phyloP scores from a whole-genome alignment of 202 grass and related monocot genomes.

The Tripidium arundinaceum region DNA sequence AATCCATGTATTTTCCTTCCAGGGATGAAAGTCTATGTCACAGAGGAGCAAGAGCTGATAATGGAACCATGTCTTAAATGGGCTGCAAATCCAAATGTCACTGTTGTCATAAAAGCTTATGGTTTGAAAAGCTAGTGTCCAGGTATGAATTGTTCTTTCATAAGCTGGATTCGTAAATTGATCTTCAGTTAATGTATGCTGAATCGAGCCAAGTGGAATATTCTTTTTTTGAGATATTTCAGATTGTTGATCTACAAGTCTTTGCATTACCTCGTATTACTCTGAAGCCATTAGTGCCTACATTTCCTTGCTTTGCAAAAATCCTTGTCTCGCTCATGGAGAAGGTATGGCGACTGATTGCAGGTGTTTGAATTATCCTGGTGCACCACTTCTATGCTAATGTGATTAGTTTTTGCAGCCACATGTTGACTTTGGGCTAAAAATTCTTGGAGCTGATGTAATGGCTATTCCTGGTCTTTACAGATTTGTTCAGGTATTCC shows the following conservation, averaged over 20 bases:
- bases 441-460: conserved; percentile 82
- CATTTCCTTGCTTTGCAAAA: conserved; percentile 91
- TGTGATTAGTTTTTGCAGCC: conserved; percentile 64
- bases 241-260: conserved; percentile 95
- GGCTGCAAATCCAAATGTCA: conserved; percentile 95
- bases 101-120: conserved; percentile 67
- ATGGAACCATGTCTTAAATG: conserved; percentile 97
- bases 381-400: conserved; percentile 19
- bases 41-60: conserved; percentile 92
- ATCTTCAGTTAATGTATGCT: conserved; percentile 19
- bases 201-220: conserved; percentile 17
- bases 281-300: conserved; percentile 82
- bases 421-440: conserved; percentile 97
- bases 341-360: conserved; percentile 47
- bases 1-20: conserved; percentile 1
- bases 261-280: conserved; percentile 92
- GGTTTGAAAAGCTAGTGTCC: conserved; percentile 76
- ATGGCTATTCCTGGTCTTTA: conserved; percentile 97
- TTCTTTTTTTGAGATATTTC: conserved; percentile 31
- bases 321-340: conserved; percentile 92
- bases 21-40: conserved; percentile 97
- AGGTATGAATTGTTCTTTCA: conserved; percentile 43
- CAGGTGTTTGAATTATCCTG: conserved; percentile 1
- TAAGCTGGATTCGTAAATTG: conserved; percentile 10
- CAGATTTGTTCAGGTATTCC: conserved; percentile 88